These are phyloP conservation scores for Solanum piurae DNA, from an alignment of 257 asterid species.

Conservation along the genomic window DNA sequence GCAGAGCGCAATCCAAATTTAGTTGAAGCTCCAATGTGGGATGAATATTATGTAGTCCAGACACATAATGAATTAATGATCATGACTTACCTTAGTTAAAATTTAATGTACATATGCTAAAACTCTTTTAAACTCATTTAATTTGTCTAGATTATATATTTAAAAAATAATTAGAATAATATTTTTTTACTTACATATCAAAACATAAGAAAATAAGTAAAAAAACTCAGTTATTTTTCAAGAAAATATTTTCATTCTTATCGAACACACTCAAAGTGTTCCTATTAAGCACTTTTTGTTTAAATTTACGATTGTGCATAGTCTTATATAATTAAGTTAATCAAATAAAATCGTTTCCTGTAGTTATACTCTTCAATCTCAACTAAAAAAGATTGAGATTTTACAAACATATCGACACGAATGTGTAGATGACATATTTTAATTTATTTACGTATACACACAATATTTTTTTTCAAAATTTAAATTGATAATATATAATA, in stretches of 20 bases:
- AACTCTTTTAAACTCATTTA: background rate
- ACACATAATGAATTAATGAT: no score
- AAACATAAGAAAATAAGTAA: background rate
- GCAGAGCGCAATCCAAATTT: no score
- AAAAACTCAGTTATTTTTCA: no score
- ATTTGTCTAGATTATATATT: background rate
- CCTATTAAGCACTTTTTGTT: background rate
- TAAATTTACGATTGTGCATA: background rate
- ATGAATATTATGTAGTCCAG: no score
- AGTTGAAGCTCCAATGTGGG: no score
- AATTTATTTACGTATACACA: background rate
- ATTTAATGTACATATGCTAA: background rate
- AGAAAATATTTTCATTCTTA: background rate
- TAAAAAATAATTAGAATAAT: no score
- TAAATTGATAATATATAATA: background rate
- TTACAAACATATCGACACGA: background rate
- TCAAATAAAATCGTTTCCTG: background rate
- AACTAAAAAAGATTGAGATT: background rate
- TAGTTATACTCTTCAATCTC: background rate
- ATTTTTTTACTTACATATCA: no score
- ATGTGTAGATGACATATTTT: background rate
- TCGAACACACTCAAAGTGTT: background rate
- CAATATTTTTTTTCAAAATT: no score
- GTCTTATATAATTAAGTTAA: background rate
- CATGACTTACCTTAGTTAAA: background rate